phyloP scores from a whole-genome alignment of 2,329 filamentous ascomycete genomes.

The Metarhizium album region DNA sequence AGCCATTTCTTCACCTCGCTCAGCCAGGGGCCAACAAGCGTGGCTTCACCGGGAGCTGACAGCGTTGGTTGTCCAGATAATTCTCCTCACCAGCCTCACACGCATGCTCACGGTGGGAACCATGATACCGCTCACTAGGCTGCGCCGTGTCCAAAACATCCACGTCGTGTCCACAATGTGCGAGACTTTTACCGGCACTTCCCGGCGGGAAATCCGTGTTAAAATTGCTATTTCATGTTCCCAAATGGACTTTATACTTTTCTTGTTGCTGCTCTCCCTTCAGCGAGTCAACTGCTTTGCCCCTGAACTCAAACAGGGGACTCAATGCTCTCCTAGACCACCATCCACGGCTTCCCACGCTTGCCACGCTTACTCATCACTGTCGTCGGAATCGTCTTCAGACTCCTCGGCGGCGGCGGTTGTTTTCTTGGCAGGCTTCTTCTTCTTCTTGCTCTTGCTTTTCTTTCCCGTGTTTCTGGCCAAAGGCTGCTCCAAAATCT shows the following conservation, averaged over 20 bases:
- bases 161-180: slow-evolving; percentile 5
- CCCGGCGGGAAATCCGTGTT: not conserved
- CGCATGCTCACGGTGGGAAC: not conserved
- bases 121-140: not conserved
- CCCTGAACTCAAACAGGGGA: not conserved
- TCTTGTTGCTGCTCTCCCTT: not conserved
- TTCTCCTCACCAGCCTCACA: slow-evolving; percentile 7
- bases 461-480: slow-evolving; percentile 83
- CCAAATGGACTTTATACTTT: not conserved
- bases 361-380: slow-evolving; percentile 9
- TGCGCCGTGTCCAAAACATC: not conserved
- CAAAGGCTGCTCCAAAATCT: slow-evolving; percentile 84
- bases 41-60: not conserved
- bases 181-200: slow-evolving; percentile 1
- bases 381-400: slow-evolving; percentile 25
- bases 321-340: not conserved
- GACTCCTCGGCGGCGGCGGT: slow-evolving; percentile 22
- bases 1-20: not conserved
- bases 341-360: not conserved
- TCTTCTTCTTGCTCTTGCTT: slow-evolving; percentile 81
- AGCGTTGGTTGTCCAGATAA: slow-evolving; percentile 7
- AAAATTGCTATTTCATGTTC: not conserved
- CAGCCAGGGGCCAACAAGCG: no score
- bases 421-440: slow-evolving; percentile 41
- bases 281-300: not conserved